These are phyloP conservation scores for Ustilago crameri DNA, from an alignment of 1,284 basidiomycete genomes.

Conservation along the genomic window DNA sequence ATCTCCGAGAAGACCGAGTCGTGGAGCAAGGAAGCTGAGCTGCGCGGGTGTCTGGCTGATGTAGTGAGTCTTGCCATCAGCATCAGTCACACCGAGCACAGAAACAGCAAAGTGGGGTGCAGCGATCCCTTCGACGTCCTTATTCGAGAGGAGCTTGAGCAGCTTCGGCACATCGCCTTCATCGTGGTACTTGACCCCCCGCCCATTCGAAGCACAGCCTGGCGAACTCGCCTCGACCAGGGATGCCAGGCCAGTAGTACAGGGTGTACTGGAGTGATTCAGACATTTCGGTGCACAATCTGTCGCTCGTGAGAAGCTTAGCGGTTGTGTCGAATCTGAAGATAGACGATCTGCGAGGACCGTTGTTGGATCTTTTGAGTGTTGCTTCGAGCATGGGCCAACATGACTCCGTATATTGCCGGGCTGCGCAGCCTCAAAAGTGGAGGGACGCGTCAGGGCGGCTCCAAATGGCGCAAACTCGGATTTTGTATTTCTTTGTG, in stretches of 20 bases:
- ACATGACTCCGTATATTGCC: background rate
- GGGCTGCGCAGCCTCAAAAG: background rate
- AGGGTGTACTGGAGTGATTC: slow-evolving; percentile 37
- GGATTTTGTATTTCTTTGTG: background rate
- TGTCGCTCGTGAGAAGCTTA: background rate
- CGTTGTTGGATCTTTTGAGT: no score
- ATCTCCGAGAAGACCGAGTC: slow-evolving; percentile 64
- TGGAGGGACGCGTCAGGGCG: slow-evolving; percentile 1
- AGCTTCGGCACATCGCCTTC: slow-evolving; percentile 36
- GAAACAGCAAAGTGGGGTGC: slow-evolving; percentile 67
- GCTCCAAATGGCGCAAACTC: background rate
- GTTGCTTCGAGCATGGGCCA: background rate
- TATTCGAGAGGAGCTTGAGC: slow-evolving; percentile 21
- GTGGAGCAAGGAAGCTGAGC: slow-evolving; percentile 70
- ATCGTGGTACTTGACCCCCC: slow-evolving; percentile 70
- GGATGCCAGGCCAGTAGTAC: slow-evolving; percentile 67
- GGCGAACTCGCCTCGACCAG: slow-evolving; percentile 72
- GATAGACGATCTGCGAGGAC: background rate
- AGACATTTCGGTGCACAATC: slow-evolving; percentile 11
- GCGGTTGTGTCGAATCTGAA: no score
- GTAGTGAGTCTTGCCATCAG: slow-evolving; percentile 16
- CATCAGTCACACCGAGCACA: slow-evolving; percentile 48
- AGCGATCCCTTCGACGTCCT: slow-evolving; percentile 13
- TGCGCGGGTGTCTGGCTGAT: slow-evolving; percentile 71
- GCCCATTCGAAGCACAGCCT: slow-evolving; percentile 71